phyloP scores from a whole-genome alignment of 176 grass and related monocot species.

The Oropetium thomaeum region DNA sequence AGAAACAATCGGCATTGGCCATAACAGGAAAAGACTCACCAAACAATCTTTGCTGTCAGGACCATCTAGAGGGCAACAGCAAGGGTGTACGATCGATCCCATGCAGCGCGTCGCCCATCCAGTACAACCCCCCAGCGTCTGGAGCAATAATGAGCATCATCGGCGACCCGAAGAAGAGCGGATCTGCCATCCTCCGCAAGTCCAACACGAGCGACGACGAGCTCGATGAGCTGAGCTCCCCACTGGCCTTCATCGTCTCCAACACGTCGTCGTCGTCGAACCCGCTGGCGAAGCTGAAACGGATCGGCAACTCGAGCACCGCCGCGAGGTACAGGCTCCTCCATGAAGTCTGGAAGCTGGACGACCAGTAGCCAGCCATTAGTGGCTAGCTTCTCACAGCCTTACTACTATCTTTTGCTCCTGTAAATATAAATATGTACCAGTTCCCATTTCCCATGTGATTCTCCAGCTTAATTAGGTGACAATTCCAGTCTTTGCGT shows the following conservation, averaged over 20 bases:
- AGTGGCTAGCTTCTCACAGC: neutral
- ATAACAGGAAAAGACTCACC: slow-evolving; percentile 11
- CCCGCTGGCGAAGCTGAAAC: slow-evolving; percentile 48
- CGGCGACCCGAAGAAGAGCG: slow-evolving; percentile 65
- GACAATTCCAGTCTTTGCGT: neutral
- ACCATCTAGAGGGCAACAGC: slow-evolving; percentile 50
- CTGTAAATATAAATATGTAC: slow-evolving; percentile 6
- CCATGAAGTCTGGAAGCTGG: slow-evolving; percentile 80
- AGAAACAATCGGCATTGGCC: neutral
- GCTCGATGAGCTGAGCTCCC: slow-evolving; percentile 82
- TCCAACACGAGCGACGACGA: slow-evolving; percentile 88
- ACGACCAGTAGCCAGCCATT: slow-evolving; percentile 41
- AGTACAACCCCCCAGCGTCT: slow-evolving; percentile 54
- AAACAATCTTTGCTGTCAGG: slow-evolving; percentile 42
- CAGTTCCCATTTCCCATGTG: neutral
- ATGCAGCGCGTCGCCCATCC: slow-evolving; percentile 51
- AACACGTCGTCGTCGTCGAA: slow-evolving; percentile 32
- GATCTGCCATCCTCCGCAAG: slow-evolving; percentile 69
- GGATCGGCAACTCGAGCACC: slow-evolving; percentile 35
- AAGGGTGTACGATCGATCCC: slow-evolving; percentile 57
- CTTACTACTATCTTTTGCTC: neutral
- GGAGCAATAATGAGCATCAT: slow-evolving; percentile 59
- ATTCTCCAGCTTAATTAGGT: neutral
- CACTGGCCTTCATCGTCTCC: slow-evolving; percentile 64
- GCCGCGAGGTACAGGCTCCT: slow-evolving; percentile 72